A percentile compares a stretch with the other conserved stretches of the same genome.
These are phyloP conservation scores for Elaeis oleifera DNA, from an alignment of 202 grass and related monocot genomes.

Conservation along the genomic window DNA sequence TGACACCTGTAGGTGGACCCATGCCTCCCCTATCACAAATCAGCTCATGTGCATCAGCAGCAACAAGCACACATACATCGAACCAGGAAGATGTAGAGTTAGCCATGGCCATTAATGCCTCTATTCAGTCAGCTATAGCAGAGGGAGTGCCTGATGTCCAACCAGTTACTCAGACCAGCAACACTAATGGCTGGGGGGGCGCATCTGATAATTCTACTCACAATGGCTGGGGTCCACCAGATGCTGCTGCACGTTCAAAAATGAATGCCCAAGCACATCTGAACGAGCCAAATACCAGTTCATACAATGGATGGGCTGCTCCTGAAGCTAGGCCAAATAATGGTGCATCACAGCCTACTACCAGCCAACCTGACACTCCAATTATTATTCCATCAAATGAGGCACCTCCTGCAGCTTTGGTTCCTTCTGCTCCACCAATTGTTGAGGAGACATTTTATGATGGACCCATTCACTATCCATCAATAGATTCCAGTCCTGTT, in stretches of 20 bases:
- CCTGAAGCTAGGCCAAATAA: slow-evolving; percentile 42
- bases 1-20: neutral
- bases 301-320: slow-evolving; percentile 52
- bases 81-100: slow-evolving; percentile 69
- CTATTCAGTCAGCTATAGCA: slow-evolving; percentile 70
- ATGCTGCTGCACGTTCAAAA: slow-evolving; percentile 32
- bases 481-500: slow-evolving; percentile 60
- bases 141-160: slow-evolving; percentile 70
- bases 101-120: slow-evolving; percentile 89
- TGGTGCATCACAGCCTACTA: slow-evolving; percentile 24
- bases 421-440: slow-evolving; percentile 71
- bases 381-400: slow-evolving; percentile 25
- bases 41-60: neutral
- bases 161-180: slow-evolving; percentile 17
- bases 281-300: slow-evolving; percentile 43
- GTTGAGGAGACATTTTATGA: slow-evolving; percentile 47
- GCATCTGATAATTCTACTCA: slow-evolving; percentile 32
- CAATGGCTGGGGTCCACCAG: slow-evolving; percentile 53
- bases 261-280: slow-evolving; percentile 18
- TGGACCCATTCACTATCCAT: slow-evolving; percentile 63
- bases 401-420: slow-evolving; percentile 17
- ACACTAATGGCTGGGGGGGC: slow-evolving; percentile 48
- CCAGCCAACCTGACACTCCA: slow-evolving; percentile 16
- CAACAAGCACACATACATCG: slow-evolving; percentile 25
- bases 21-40: neutral